Conservation (phyloP, 2,329 filamentous ascomycete species). For the Cladosporium sp. region DNA sequence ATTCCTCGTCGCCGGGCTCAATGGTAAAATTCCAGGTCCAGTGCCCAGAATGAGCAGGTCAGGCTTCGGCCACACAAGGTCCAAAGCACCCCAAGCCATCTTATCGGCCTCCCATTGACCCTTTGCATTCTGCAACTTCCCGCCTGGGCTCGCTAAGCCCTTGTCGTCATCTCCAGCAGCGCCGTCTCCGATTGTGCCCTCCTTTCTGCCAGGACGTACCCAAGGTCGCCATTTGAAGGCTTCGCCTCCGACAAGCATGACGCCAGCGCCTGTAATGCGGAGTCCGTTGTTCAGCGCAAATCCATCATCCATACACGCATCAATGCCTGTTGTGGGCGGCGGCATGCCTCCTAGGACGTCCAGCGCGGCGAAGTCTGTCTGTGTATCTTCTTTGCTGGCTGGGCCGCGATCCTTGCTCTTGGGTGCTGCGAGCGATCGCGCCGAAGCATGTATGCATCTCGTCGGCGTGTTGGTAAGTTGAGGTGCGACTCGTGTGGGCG, state of each 20-base stretch:
- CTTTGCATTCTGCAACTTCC: conserved; percentile 63
- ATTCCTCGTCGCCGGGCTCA: conserved; percentile 69
- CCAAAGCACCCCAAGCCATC: conserved; percentile 70
- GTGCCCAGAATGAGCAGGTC: conserved; percentile 89
- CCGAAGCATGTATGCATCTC: conserved; percentile 6
- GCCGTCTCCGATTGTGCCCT: conserved; percentile 36
- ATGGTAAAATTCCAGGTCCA: conserved; percentile 68
- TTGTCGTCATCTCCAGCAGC: conserved; percentile 30
- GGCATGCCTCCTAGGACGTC: conserved; percentile 76
- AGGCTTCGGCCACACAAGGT: conserved; percentile 83
- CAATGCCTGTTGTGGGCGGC: conserved; percentile 74
- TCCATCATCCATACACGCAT: conserved; percentile 75
- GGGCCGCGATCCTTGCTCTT: conserved; percentile 57
- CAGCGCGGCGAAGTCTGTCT: conserved; percentile 69
- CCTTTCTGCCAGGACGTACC: conserved; percentile 39
- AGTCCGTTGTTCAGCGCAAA: conserved; percentile 83
- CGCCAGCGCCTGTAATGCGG: conserved; percentile 63
- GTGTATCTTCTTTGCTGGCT: conserved; percentile 56
- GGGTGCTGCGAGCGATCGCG: conserved; percentile 28
- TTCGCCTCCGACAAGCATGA: conserved; percentile 79
- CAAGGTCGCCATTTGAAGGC: conserved; percentile 88
- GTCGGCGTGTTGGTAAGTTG: background rate
- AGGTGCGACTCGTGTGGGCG: background rate
- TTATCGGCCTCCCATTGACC: conserved; percentile 75
- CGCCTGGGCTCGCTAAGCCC: conserved; percentile 32